Base-by-base conservation (phyloP, 129 eudicot genomes). In the Arctium lappa region DNA sequence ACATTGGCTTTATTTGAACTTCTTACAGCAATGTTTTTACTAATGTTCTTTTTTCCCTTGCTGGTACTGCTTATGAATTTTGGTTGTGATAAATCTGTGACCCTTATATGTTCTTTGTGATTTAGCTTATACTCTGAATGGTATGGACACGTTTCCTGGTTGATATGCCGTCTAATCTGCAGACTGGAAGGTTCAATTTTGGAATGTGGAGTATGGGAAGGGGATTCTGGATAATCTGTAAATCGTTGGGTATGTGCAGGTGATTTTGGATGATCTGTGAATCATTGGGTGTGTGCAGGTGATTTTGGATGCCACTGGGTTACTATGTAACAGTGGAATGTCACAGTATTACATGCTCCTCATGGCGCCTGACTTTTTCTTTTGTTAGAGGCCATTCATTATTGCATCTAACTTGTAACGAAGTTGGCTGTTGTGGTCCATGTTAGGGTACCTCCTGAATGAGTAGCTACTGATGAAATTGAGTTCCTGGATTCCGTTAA, bases 361-460 rank as follows among this genome's bases (percentile, higher is more conserved):
- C 40, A 18, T 30, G 69, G 38, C 36, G 30, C 38, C 81, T 53
- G 33, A 38, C 9, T 16, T 29, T 22, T 77, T 62, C 1, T 18
- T 2, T 36, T 36, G 32, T 37, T 32, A 7, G 82, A 29, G 8
- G 65, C 10, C 77, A 33, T 80, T 71, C 15, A 15, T 44, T 15
- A 80, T 69, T 80, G 50, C 36, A 36, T 81, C 78, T 53, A 81
- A 81, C 84, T 50, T 56, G 6, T 80, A 72, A 81, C 37, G 27
- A 81, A 81, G 79, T 81, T 81, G 83, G 76, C 48, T 79, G 65
- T 69, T 79, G 78, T 77, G 74, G 73, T 81, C 53, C 42, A 73
- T 81, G 84, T 73, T 73, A 81, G 84, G 84, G 80, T 72, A 27
- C 84, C 62, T 80, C 76, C 34, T 34, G 75, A 16, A 44, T 48